A percentile compares a stretch with the other conserved stretches of the same genome.
phyloP scores from a whole-genome alignment of 768 basidiomycete genomes.

The Gloeopeniophorella convolvens region DNA sequence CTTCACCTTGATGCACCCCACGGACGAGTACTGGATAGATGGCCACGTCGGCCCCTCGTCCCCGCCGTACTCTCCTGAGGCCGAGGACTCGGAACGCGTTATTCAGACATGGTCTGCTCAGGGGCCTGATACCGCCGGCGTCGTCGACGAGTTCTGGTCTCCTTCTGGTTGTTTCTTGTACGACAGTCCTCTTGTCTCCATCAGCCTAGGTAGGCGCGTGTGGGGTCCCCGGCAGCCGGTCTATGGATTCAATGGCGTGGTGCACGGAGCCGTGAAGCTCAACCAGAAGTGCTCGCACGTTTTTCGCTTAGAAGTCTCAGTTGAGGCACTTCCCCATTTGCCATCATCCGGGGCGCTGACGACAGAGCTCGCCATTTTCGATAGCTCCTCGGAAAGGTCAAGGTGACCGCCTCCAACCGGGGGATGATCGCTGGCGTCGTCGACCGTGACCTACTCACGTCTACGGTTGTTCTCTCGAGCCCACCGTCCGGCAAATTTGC shows the following conservation, averaged over 20 bases:
- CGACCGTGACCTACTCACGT: conserved; percentile 5
- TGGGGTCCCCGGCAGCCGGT: conserved; percentile 35
- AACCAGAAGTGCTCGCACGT: conserved; percentile 32
- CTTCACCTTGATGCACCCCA: neutral
- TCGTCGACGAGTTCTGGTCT: conserved; percentile 1
- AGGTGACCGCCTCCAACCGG: conserved; percentile 29
- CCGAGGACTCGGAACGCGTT: neutral
- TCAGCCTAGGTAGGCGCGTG: conserved; percentile 36
- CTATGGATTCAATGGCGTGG: conserved; percentile 36
- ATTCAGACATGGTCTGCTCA: neutral
- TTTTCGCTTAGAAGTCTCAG: conserved; percentile 33
- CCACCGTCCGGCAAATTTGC: conserved; percentile 7
- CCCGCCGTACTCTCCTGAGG: conserved; percentile 9
- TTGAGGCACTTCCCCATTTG: conserved; percentile 19
- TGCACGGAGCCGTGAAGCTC: conserved; percentile 36
- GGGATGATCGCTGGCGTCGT: conserved; percentile 19
- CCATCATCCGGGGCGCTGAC: neutral
- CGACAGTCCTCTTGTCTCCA: conserved; percentile 33
- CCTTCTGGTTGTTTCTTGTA: conserved; percentile 22
- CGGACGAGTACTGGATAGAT: neutral
- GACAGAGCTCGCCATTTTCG: neutral
- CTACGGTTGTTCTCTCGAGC: conserved; percentile 1
- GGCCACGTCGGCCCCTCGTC: neutral
- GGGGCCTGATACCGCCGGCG: neutral
- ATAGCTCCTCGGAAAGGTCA: conserved; percentile 35